Evolutionary conservation across 768 basidiomycete genomes (phyloP).

Genomic region (Suillus lakei): DNA sequence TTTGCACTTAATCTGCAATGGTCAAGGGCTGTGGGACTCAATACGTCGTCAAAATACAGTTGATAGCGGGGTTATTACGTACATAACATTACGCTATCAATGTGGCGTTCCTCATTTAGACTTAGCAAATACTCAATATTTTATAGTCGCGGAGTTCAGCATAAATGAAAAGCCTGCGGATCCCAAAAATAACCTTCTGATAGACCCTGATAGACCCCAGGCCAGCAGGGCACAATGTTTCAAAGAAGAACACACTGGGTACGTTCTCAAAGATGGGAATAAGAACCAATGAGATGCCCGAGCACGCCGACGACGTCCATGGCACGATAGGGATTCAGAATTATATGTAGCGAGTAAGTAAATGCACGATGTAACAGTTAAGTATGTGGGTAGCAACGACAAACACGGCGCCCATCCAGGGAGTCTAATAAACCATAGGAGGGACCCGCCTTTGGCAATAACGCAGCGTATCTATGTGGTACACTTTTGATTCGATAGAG

Average conservation of each 20-base stretch:
- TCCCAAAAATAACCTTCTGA: conserved; percentile 3
- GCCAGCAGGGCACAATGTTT: not conserved
- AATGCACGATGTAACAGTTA: too few relatives aligned
- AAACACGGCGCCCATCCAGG: not conserved
- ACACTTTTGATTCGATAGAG: not conserved
- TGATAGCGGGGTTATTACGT: not conserved
- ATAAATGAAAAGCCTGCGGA: not conserved
- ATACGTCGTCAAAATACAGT: not conserved
- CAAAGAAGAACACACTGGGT: not conserved
- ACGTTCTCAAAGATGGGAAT: conserved; percentile 5
- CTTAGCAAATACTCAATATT: not conserved
- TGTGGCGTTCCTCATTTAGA: not conserved
- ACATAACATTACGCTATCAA: not conserved
- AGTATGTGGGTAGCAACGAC: not conserved
- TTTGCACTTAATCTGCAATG: not conserved
- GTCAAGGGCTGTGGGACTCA: not conserved
- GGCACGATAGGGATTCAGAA: not conserved
- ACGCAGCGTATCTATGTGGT: not conserved
- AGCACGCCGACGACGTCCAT: not conserved
- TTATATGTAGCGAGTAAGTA: not conserved
- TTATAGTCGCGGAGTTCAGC: not conserved
- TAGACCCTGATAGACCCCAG: not conserved
- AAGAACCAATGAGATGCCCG: not conserved
- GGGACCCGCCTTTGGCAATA: not conserved
- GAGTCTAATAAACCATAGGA: not conserved